Base-by-base conservation (phyloP, 2,329 filamentous ascomycete genomes). In the Lojkania enalia region DNA sequence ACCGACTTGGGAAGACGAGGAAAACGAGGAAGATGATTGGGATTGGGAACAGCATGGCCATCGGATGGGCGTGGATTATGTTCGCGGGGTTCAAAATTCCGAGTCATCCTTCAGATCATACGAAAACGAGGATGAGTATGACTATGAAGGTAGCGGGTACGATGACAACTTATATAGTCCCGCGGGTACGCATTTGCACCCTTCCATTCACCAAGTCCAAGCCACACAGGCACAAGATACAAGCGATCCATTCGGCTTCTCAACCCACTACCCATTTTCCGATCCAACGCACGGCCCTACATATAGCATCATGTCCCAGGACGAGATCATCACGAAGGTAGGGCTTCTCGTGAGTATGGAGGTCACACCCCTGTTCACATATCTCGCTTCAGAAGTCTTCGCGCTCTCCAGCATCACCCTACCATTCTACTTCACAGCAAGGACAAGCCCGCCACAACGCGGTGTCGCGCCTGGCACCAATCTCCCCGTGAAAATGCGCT, bases 121-220 rank as follows among this genome's bases (percentile, higher is more conserved):
- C 33, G 19, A 21, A 6, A 19, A 36, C 33, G 19, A 20, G 9
- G 61, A 67, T 41, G 64, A 65, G 44, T 54, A 67, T 35, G 65
- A 69, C 49, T 58, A 67, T 42, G 65, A 66, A 29, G 64, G 63
- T 6, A 42, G 39, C 13, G 51, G 57, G 39, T 69, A 69, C 53
- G 61, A 69, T 42, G 64, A 68, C 48, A 68, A 68, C 46, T 55
- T 62, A 39, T 69, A 67, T 44, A 52, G 58, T 3, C 55, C 65
- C 3, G 46, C 49, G 12, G 57, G 65, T 23, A 27, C 42, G 4
- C 47, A 47, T 2, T 40, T 69, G 2, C 67, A 67, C 38, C 64
- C 64, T 3, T 48, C 53, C 1, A 63, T 62, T 46, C 52, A 43
- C 12, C 55, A 48, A 2, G 46, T 35, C 47, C 5, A 38, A 46